Base-by-base conservation (phyloP, 371 early-diverging fungal species). In the Mucor piriformis region DNA sequence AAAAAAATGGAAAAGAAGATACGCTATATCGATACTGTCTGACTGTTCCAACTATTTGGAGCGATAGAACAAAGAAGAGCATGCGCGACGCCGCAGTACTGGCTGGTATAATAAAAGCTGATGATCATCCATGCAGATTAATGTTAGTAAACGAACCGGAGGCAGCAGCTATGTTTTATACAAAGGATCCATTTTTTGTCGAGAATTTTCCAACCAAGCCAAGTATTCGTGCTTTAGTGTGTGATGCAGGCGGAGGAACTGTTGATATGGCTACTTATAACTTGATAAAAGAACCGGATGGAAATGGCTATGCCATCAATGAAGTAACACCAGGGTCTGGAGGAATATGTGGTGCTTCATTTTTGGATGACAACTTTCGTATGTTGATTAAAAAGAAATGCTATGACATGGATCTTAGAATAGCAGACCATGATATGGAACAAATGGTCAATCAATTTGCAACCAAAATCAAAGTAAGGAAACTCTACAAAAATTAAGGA, bases 161-260 rank as follows among this genome's bases (percentile, higher is more conserved):
- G 49, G 72, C 77, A 1, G 74, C 77, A 3, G 74, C 76, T 3
- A 60, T 74, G 29, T 77, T 66, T 27, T 77, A 72, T 43, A 12
- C 38, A 3, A 44, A 47, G 5, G 37, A 44, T 32, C 10, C 25
- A 12, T 34, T 25, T 11, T 51, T 51, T 24, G 38, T 50, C 6
- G 24, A 34, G 23, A 10, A 13, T 25, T 43, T 43, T 20, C 54
- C 42, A 20, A 67, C 69, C 50, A 63, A 63, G 37, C 59, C 59
- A 29, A 65, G 35, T 42, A 52, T 54, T 43, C 70, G 63, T 23
- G 81, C 81, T 55, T 75, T 85, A 72, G 82, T 85, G 38, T 82
- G 82, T 46, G 85, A 85, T 61, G 83, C 84, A 24, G 85, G 85
- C 43, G 85, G 85, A 48, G 83, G 83, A 48, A 85, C 85, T 4